Evolutionary conservation across 345 rosid species (phyloP).

Genomic region (Ceriops tagal): DNA sequence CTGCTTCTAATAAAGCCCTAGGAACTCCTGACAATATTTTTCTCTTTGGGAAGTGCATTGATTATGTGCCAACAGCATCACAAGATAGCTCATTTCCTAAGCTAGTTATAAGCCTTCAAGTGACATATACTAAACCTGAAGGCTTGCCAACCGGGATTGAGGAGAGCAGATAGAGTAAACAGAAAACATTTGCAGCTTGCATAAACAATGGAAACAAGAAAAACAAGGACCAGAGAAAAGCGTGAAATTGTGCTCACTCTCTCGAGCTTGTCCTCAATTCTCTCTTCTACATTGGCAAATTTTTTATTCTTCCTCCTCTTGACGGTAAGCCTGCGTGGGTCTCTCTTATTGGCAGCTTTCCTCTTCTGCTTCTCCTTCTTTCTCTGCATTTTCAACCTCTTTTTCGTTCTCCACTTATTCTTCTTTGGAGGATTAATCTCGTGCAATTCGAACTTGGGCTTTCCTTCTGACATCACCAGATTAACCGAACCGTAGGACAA

Average conservation of each 20-base stretch:
- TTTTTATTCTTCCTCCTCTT: constrained; percentile 60
- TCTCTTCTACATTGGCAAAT: constrained; percentile 74
- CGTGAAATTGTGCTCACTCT: constrained; percentile 41
- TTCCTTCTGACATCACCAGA: constrained; percentile 80
- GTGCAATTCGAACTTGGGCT: constrained; percentile 77
- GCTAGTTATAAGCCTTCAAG: no score
- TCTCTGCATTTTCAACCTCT: constrained; percentile 63
- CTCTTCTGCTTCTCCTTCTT: constrained; percentile 76
- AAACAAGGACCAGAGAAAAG: background rate
- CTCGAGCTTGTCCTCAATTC: constrained; percentile 71
- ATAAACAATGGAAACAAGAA: constrained; percentile 1
- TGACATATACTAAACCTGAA: no score
- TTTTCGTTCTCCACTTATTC: constrained; percentile 74
- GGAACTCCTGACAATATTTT: no score
- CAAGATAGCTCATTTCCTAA: no score
- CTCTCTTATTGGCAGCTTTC: constrained; percentile 77
- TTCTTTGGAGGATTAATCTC: constrained; percentile 80
- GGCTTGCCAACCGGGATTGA: no score
- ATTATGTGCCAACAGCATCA: no score
- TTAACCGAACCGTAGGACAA: constrained; percentile 63
- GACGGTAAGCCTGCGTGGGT: constrained; percentile 67
- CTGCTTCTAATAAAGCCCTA: no score
- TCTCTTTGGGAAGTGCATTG: no score
- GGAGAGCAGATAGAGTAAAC: no score
- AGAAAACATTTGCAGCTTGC: background rate